Conservation (phyloP, 495 filamentous ascomycete species). For the Hypoxylon crocopeplum region DNA sequence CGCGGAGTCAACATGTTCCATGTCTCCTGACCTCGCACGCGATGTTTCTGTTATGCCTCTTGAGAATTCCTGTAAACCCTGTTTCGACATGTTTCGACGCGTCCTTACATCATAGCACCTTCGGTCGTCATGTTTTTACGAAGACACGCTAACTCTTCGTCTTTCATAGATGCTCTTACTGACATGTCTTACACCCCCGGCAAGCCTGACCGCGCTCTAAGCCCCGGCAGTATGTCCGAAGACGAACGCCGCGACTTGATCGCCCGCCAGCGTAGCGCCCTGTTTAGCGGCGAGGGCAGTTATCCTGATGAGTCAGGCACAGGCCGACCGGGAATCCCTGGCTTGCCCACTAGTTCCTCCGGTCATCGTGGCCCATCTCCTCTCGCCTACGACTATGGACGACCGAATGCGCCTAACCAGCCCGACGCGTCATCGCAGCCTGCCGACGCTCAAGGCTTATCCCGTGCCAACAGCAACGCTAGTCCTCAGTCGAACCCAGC, state of each 20-base stretch:
- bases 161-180: conserved; percentile 73
- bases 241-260: conserved; percentile 96
- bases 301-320: conserved; percentile 68
- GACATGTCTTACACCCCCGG: conserved; percentile 75
- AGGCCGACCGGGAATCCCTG: conserved; percentile 57
- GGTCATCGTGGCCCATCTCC: conserved; percentile 64
- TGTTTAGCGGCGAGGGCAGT: conserved; percentile 83
- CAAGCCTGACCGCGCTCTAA: conserved; percentile 91
- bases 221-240: conserved; percentile 87
- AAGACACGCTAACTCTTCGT: conserved; percentile 53
- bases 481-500: conserved; percentile 74
- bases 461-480: conserved; percentile 87
- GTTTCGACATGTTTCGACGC: conserved; percentile 30
- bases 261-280: conserved; percentile 87
- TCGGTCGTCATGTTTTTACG: conserved; percentile 13
- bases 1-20: conserved; percentile 47
- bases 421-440: conserved; percentile 52
- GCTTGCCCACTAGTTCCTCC: conserved; percentile 58
- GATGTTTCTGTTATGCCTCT: conserved; percentile 38
- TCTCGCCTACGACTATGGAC: conserved; percentile 56
- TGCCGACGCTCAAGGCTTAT: conserved; percentile 64
- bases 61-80: conserved; percentile 36
- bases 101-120: conserved; percentile 37
- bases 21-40: conserved; percentile 43
- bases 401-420: conserved; percentile 48